Base-by-base conservation (phyloP, 192 early-diverging fungal genomes). In the Podila minutissima region DNA sequence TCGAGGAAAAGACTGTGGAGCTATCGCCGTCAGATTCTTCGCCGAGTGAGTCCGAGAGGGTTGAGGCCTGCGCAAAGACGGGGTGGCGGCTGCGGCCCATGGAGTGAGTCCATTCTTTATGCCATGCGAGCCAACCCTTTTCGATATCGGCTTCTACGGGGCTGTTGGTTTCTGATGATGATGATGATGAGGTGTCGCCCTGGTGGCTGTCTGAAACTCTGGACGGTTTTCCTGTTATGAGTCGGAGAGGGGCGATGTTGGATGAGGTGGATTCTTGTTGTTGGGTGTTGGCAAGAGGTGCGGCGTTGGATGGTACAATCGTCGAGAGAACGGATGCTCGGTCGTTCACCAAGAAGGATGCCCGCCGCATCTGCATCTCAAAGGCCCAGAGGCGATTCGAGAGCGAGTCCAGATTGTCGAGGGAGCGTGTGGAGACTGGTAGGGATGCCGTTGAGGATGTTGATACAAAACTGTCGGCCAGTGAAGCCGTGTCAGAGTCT, bases 291-390 rank as follows among this genome's bases (percentile, higher is more conserved):
- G 15, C 29, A 41, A 49, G 19, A 11, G 55, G n/a, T 7, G 53
- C 24, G 0, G 55, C 28, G 28, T 58, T 72, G 2, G 65, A 64
- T 8, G 49, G 32, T 41, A 72, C 71, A 20, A 81, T 46, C 9
- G 70, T 51, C 15, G 71, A 81, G 26, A 72, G 66, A 19, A 72
- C 63, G 0, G 76, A 81, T 2, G 66, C 41, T 22, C 70, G 37
- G 20, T 66, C 15, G 38, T 68, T 28, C 35, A 73, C 72, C 46
- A 81, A 62, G 38, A 81, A 81, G 8, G 77, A 81, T 12, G 77
- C 64, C 32, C 77, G 33, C 38, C 71, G n/a, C 77, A 81, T 64
- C 20, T 81, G 77, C 8, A 62, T 69, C n/a, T 81, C 77, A 46
- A 73, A 69, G 2, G 67, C 49, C 71, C 19, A 73, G 32, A 81